Percentiles rank a stretch among this genome's conserved stretches.
phyloP scores from a whole-genome alignment of 306 rosid species.

The Citrullus amarus region DNA sequence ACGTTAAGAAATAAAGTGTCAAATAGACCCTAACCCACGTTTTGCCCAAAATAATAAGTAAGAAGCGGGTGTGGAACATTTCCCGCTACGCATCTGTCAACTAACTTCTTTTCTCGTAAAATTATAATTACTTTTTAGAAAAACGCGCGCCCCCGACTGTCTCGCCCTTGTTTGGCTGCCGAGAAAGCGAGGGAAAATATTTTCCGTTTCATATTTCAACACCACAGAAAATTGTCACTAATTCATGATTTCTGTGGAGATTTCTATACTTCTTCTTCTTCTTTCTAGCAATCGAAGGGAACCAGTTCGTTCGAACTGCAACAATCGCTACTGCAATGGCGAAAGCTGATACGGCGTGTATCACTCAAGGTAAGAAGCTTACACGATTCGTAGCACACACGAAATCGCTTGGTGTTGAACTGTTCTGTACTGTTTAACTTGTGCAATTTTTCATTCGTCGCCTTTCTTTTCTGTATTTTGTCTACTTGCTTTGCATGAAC shows the following conservation, averaged over 20 bases:
- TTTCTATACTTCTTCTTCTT: neutral
- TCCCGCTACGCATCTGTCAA: neutral
- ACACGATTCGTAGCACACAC: neutral
- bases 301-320: neutral
- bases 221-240: neutral
- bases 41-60: no score
- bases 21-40: no score
- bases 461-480: neutral
- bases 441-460: neutral
- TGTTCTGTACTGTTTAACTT: neutral
- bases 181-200: neutral
- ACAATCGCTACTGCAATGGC: neutral
- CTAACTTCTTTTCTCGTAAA: neutral
- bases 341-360: neutral
- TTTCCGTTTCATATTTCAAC: neutral
- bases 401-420: neutral
- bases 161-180: constrained; percentile 3
- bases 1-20: no score
- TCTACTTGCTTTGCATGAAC: neutral
- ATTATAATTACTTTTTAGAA: neutral
- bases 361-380: neutral
- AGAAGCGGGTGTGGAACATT: neutral
- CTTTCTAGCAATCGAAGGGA: neutral
- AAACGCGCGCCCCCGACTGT: neutral
- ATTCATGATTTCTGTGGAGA: neutral